A percentile compares a stretch with the other conserved stretches of the same genome.
Conservation (phyloP, 129 eudicot species). For the Cynara cardunculus region DNA sequence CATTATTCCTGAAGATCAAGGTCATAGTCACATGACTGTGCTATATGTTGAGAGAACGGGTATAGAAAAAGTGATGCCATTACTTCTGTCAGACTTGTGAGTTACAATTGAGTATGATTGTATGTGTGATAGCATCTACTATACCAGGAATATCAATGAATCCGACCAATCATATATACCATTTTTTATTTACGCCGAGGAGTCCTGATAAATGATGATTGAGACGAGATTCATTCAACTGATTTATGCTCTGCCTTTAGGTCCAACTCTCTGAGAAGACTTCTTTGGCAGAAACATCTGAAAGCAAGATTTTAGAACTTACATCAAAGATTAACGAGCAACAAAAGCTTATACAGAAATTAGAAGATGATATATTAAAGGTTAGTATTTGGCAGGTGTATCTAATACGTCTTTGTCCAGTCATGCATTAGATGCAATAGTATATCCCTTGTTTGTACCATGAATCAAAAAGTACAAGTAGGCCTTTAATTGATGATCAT, state of each 20-base stretch:
- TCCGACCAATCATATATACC: too few species aligned
- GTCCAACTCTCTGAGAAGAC: slow-evolving; percentile 86
- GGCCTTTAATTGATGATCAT: background rate
- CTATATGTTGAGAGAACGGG: background rate
- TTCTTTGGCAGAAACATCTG: slow-evolving; percentile 69
- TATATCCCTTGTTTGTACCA: background rate
- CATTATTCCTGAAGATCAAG: background rate
- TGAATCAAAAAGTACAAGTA: background rate
- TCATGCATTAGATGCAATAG: background rate
- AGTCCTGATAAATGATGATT: too few species aligned
- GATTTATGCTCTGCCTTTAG: slow-evolving; percentile 38
- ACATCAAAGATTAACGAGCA: slow-evolving; percentile 65
- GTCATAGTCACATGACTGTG: background rate
- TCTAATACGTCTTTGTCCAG: background rate
- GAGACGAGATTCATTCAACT: too few species aligned
- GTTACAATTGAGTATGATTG: too few species aligned
- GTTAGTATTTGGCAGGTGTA: slow-evolving; percentile 24
- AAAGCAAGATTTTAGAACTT: slow-evolving; percentile 68
- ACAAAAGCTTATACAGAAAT: slow-evolving; percentile 85
- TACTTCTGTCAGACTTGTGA: background rate
- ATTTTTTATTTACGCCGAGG: too few species aligned
- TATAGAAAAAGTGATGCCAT: background rate
- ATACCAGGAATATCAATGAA: too few species aligned
- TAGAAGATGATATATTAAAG: slow-evolving; percentile 97
- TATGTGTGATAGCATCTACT: too few species aligned